Base-by-base conservation (phyloP, 257 asterid genomes). In the Salvia splendens region DNA sequence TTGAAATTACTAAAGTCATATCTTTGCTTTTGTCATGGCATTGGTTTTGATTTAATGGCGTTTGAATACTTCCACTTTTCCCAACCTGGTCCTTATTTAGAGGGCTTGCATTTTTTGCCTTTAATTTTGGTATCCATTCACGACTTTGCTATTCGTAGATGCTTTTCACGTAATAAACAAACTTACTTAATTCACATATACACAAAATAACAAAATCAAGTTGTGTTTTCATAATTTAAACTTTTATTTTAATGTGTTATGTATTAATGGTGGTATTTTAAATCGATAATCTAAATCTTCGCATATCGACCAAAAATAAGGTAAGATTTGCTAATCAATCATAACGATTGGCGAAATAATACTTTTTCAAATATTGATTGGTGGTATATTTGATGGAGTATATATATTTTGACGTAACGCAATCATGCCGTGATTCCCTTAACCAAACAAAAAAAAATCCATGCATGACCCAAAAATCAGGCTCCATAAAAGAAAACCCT, bases 1-100 rank as follows among this genome's bases (percentile, higher is more conserved):
- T 66, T 66, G 42, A 65, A 51, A 50, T 35, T 17, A 24, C 30
- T 24, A 65, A 50, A 65, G 69, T 57, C 57, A 64, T 64, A 47
- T 64, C 42, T 38, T 51, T 38, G 62, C 71, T 51, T 52, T 51
- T 65, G 61, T 52, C 50, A 65, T 20, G 51, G 12, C 50, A 65
- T 65, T 3, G 32, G 55, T 63, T 30, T 63, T 46, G 56, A 49
- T 47, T 17, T 10, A 64, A 33, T 33, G 49, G 49, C 17, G 59
- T 65, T 24, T 35, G 35, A 65, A 65, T 51, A 51, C 16, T 32
- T 64, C 33, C 15, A 32, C 24, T 40, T 14, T 32, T 14, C 33
- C 10, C 7, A 47, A 47, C 15, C 14, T 33, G 32, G 24, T 28
- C 41, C 42, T 62, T 43, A 45, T 62, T 62, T 15, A 40, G 8